Evolutionary conservation across 805 yeast genomes (phyloP).

Genomic region (Diddensiella transvaalensis): DNA sequence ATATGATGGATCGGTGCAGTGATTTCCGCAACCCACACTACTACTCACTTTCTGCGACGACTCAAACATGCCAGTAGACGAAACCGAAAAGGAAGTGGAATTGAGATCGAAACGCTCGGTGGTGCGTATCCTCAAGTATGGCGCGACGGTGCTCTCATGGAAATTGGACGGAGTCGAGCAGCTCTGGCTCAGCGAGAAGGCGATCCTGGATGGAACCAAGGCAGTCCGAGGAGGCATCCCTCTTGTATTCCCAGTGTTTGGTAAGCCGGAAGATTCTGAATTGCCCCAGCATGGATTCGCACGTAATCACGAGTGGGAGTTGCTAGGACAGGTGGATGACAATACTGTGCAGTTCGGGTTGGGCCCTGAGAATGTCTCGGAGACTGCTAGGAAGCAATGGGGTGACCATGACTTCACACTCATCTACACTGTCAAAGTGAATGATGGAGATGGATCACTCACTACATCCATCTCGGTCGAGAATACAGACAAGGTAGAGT

Average conservation of each 20-base stretch:
- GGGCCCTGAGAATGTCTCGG: slow-evolving; percentile 76
- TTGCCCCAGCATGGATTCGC: slow-evolving; percentile 98
- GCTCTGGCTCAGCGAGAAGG: slow-evolving; percentile 61
- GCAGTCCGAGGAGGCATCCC: slow-evolving; percentile 99
- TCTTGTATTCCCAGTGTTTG: slow-evolving; percentile 84
- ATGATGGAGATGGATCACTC: slow-evolving; percentile 45
- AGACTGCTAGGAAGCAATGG: slow-evolving; percentile 58
- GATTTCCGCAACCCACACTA: no score
- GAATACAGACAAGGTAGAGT: slow-evolving; percentile 57
- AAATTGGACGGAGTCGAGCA: slow-evolving; percentile 65
- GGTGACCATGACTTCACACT: slow-evolving; percentile 69
- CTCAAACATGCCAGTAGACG: slow-evolving; percentile 61
- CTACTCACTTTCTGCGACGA: no score
- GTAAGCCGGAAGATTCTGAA: slow-evolving; percentile 48
- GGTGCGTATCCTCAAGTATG: slow-evolving; percentile 73
- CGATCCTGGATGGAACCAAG: slow-evolving; percentile 83
- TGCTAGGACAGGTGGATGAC: slow-evolving; percentile 75
- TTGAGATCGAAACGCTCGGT: slow-evolving; percentile 38
- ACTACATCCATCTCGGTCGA: slow-evolving; percentile 70
- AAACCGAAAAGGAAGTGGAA: slow-evolving; percentile 58
- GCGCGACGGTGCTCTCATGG: slow-evolving; percentile 91
- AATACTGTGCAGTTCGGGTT: slow-evolving; percentile 82
- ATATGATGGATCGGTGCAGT: no score
- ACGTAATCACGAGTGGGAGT: slow-evolving; percentile 87
- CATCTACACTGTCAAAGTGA: slow-evolving; percentile 62